These are phyloP conservation scores for Gryganskiella cystojenkinii DNA, from an alignment of 192 early-diverging fungal species.

Conservation along the genomic window DNA sequence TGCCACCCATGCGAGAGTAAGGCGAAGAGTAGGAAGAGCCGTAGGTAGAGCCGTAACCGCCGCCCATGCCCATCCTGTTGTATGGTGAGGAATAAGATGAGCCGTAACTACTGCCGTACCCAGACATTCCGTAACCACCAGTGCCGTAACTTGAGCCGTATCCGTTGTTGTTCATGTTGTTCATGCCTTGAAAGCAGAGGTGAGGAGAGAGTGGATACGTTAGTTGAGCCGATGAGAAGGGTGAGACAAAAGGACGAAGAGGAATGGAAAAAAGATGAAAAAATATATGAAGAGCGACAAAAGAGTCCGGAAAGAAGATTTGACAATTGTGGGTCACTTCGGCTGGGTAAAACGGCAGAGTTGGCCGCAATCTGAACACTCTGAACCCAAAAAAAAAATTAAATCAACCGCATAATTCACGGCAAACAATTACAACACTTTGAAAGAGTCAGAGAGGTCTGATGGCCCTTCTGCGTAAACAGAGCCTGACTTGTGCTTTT, in stretches of 20 bases:
- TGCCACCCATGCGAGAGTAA: conserved; percentile 45
- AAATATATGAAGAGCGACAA: not conserved
- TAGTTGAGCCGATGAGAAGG: not conserved
- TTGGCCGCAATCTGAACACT: conserved; percentile 5
- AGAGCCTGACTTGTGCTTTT: no score
- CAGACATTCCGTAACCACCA: conserved; percentile 51
- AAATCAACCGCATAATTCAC: not conserved
- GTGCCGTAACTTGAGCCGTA: conserved; percentile 49
- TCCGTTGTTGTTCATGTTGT: not conserved
- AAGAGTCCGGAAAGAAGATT: not conserved
- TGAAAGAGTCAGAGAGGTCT: no score
- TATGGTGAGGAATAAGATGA: conserved; percentile 55
- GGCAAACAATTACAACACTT: no score
- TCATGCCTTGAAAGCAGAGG: conserved; percentile 27
- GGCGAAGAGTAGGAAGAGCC: conserved; percentile 50
- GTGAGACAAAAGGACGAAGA: not conserved
- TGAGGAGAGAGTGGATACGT: not conserved
- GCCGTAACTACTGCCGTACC: conserved; percentile 59
- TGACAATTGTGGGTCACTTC: conserved; percentile 11
- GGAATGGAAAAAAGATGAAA: no score
- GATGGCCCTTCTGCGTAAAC: no score
- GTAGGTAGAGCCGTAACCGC: conserved; percentile 51
- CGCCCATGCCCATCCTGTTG: conserved; percentile 42
- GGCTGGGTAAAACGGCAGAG: conserved; percentile 2
- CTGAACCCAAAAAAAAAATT: not conserved